Conservation (phyloP, 208 protist species). For the Naegleria gruberi region DNA sequence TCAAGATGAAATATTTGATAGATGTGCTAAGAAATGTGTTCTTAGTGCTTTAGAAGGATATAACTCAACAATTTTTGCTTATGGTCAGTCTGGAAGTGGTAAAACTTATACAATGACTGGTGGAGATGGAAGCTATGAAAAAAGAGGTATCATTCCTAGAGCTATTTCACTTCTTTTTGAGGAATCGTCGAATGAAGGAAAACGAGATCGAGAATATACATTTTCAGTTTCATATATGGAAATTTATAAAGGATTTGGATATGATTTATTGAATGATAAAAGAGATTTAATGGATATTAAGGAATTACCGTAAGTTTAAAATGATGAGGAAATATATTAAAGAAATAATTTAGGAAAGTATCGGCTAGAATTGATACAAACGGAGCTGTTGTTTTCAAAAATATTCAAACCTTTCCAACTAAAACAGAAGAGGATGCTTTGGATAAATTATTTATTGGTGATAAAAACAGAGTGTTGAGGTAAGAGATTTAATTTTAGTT, state of each 20-base stretch:
- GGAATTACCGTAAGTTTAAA: conserved; percentile 36
- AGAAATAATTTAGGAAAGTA: not conserved
- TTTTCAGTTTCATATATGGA: conserved; percentile 43
- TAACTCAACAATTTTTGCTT: conserved; percentile 48
- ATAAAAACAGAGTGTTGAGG: conserved; percentile 39
- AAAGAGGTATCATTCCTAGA: conserved; percentile 48
- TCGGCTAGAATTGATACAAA: conserved; percentile 13
- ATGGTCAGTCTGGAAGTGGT: conserved; percentile 45
- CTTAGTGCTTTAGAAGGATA: conserved; percentile 41
- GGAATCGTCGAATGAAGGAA: conserved; percentile 28
- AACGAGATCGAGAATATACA: conserved; percentile 20
- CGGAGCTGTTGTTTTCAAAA: conserved; percentile 3
- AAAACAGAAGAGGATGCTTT: conserved; percentile 47
- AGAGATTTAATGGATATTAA: conserved; percentile 35
- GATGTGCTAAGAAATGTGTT: conserved; percentile 21
- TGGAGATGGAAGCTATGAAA: conserved; percentile 26
- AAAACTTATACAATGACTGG: conserved; percentile 51
- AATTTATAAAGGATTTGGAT: conserved; percentile 45
- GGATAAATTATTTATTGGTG: conserved; percentile 58
- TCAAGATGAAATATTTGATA: conserved; percentile 41
- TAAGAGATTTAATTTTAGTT: not conserved
- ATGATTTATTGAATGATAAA: conserved; percentile 42
- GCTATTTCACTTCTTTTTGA: conserved; percentile 39
- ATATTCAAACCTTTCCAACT: not conserved
- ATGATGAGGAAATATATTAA: not conserved